Evolutionary conservation across 2,329 filamentous ascomycete species (phyloP).

Genomic region (Sporothrix humicola): DNA sequence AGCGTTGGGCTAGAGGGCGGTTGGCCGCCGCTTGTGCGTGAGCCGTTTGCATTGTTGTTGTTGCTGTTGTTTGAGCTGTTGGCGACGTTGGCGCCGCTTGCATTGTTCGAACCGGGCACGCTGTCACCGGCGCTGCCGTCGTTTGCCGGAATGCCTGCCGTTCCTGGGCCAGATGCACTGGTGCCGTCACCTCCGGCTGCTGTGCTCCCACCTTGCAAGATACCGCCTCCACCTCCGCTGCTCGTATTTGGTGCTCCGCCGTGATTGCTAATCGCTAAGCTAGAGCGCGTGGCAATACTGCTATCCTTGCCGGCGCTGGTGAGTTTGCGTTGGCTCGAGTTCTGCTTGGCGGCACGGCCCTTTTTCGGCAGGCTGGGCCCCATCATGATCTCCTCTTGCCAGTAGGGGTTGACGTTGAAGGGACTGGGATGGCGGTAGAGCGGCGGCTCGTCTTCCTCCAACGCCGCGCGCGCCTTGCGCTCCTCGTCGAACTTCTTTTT

Average conservation of each 20-base stretch:
- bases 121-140: neutral
- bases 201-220: neutral
- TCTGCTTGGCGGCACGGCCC: conserved; percentile 59
- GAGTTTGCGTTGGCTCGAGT: conserved; percentile 64
- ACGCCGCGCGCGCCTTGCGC: conserved; percentile 66
- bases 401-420: conserved; percentile 86
- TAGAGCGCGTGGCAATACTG: conserved; percentile 48
- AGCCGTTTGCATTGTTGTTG: conserved; percentile 27
- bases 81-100: conserved; percentile 1
- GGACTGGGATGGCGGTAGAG: conserved; percentile 80
- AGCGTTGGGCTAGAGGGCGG: conserved; percentile 50
- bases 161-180: neutral
- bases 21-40: neutral
- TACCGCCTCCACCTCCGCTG: neutral
- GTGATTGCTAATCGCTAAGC: conserved; percentile 46
- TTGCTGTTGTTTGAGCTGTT: neutral
- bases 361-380: conserved; percentile 76
- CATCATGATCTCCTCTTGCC: conserved; percentile 83
- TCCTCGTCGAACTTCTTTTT: conserved; percentile 73
- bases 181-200: neutral
- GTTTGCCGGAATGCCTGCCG: neutral
- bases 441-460: conserved; percentile 72
- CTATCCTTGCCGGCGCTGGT: conserved; percentile 64
- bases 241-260: conserved; percentile 36
- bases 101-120: neutral